Conservation (phyloP, 441 rosid genomes). For the Viola pubescens region DNA sequence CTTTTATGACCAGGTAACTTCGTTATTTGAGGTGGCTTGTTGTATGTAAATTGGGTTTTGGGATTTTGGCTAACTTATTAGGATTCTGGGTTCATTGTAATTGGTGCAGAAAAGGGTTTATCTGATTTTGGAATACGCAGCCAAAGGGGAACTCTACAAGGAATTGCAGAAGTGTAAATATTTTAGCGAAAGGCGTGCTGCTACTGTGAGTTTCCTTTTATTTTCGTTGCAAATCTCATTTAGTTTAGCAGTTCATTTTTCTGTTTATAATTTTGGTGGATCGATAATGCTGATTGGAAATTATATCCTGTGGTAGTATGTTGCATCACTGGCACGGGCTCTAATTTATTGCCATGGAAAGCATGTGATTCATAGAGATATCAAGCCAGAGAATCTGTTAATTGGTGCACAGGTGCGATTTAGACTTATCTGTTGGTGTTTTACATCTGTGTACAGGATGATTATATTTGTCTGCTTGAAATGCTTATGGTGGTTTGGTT, state of each 20-base stretch:
- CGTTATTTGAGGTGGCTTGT: background rate
- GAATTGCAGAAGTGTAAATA: slow-evolving; percentile 87
- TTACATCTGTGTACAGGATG: slow-evolving; percentile 1
- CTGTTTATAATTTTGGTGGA: no score
- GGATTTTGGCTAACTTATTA: background rate
- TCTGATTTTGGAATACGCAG: slow-evolving; percentile 93
- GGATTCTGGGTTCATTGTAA: background rate
- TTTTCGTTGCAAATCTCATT: no score
- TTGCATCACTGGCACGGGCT: slow-evolving; percentile 92
- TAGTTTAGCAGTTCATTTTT: no score
- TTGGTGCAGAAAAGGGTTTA: slow-evolving; percentile 83
- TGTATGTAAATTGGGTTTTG: slow-evolving; percentile 5
- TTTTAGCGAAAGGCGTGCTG: slow-evolving; percentile 92
- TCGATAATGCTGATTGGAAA: no score
- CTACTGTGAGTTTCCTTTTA: slow-evolving; percentile 47
- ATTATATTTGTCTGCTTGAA: slow-evolving; percentile 11
- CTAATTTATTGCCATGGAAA: slow-evolving; percentile 97
- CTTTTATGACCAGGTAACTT: background rate
- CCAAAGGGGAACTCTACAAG: slow-evolving; percentile 89
- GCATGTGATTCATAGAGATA: slow-evolving; percentile 96
- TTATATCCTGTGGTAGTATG: slow-evolving; percentile 47
- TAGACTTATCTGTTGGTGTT: background rate
- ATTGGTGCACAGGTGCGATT: slow-evolving; percentile 73
- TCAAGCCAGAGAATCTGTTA: slow-evolving; percentile 86
- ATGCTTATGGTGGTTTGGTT: slow-evolving; percentile 10